phyloP scores from a whole-genome alignment of 202 grass and related monocot species.

The Carex sylvatica region DNA sequence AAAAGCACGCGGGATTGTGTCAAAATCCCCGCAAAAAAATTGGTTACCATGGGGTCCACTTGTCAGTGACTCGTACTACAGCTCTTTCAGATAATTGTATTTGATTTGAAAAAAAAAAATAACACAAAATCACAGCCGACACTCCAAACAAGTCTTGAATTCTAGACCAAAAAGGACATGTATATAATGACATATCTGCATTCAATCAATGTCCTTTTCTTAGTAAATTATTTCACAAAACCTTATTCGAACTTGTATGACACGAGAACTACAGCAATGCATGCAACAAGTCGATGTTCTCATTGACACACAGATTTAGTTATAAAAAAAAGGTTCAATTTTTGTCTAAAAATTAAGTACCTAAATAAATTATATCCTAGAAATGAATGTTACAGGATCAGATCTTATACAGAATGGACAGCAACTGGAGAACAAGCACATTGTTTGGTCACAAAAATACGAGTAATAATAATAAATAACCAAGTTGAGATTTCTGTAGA shows the following conservation, averaged over 20 bases:
- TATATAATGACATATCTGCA: neutral
- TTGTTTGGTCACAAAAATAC: neutral
- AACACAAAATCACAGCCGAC: neutral
- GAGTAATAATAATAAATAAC: neutral
- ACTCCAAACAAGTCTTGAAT: neutral
- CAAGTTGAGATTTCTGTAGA: neutral
- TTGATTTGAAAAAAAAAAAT: neutral
- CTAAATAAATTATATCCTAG: neutral
- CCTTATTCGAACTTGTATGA: neutral
- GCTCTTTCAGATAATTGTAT: neutral
- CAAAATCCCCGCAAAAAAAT: neutral
- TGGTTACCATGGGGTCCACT: neutral
- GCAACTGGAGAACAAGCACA: neutral
- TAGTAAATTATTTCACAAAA: neutral
- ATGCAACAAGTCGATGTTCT: neutral
- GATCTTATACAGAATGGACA: neutral
- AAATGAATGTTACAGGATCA: neutral
- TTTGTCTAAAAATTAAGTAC: neutral
- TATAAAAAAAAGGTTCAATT: neutral
- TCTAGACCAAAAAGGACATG: neutral
- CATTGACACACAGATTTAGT: neutral
- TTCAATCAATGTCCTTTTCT: constrained; percentile 7
- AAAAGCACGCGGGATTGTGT: too few species aligned
- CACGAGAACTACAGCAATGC: neutral
- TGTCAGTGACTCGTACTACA: neutral